Percentiles rank a stretch among this genome's conserved stretches.
These are phyloP conservation scores for Sclerotinia glacialis DNA, from an alignment of 2,329 filamentous ascomycete species.

Conservation along the genomic window DNA sequence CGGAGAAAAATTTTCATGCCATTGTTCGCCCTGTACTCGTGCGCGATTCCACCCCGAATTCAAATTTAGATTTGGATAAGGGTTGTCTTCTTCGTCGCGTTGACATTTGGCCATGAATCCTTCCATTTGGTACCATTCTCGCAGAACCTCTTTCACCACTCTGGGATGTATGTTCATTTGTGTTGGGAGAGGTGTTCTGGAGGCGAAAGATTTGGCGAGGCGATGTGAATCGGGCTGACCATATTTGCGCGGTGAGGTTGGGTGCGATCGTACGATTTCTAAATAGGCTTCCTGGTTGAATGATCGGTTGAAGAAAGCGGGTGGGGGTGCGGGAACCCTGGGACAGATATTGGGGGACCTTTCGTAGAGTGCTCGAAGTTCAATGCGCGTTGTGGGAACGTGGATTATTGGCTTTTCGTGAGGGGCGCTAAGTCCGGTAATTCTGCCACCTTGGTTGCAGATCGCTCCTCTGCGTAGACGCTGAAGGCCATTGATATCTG, in stretches of 20 bases:
- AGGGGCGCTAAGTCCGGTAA: too few species aligned
- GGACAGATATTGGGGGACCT: slow-evolving; percentile 11
- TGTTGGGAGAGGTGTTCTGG: neutral
- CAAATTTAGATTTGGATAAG: slow-evolving; percentile 6
- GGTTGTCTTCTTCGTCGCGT: neutral
- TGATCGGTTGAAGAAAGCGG: slow-evolving; percentile 4
- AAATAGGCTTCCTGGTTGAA: neutral
- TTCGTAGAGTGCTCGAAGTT: slow-evolving; percentile 11
- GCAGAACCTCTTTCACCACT: neutral
- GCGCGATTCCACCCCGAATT: slow-evolving; percentile 16
- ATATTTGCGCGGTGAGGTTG: slow-evolving; percentile 8
- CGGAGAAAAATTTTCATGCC: neutral
- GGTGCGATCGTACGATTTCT: neutral
- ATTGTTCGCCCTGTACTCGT: slow-evolving; percentile 10
- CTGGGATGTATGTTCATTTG: neutral
- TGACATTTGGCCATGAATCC: neutral
- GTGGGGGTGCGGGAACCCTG: neutral
- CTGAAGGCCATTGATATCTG: neutral
- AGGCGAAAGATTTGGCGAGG: slow-evolving; percentile 9
- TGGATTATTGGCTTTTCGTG: neutral
- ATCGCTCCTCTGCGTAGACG: neutral
- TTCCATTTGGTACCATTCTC: slow-evolving; percentile 6
- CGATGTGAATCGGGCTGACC: slow-evolving; percentile 5
- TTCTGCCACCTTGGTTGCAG: neutral
- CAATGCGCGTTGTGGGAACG: neutral